phyloP scores from a whole-genome alignment of 768 basidiomycete genomes.

The Tulasnella sp. region DNA sequence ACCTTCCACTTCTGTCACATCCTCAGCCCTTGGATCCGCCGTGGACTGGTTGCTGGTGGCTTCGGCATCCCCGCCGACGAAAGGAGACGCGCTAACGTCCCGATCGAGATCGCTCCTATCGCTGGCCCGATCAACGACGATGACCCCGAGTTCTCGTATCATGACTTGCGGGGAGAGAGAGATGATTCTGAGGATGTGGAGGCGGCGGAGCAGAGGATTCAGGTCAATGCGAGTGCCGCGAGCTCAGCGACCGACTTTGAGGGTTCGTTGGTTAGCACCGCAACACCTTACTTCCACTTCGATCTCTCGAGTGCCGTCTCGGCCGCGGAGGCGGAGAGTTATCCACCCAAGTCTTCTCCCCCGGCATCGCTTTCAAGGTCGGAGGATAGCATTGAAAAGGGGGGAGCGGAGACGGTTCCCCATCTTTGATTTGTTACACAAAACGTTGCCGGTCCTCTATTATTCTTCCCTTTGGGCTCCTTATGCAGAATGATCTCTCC shows the following conservation, averaged over 20 bases:
- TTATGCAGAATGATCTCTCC: too few relatives aligned
- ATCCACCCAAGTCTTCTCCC: too few relatives aligned
- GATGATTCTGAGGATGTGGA: conserved; percentile 1
- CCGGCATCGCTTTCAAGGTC: too few relatives aligned
- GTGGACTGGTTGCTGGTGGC: conserved; percentile 77
- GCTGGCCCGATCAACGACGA: conserved; percentile 14
- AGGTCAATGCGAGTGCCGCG: conserved; percentile 48
- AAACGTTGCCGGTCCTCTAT: too few relatives aligned
- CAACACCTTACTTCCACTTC: conserved; percentile 55
- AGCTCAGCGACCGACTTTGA: conserved; percentile 5
- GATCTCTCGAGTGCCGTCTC: conserved; percentile 63
- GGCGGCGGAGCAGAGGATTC: conserved; percentile 10
- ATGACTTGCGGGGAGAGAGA: conserved; percentile 10
- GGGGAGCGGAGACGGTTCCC: too few relatives aligned
- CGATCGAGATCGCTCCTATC: conserved; percentile 16
- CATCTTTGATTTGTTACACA: too few relatives aligned
- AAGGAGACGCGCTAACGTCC: conserved; percentile 24
- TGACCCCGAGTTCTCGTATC: conserved; percentile 4
- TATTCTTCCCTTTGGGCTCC: too few relatives aligned
- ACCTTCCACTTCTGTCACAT: conserved; percentile 92
- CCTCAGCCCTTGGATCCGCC: conserved; percentile 86
- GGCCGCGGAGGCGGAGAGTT: conserved; percentile 43
- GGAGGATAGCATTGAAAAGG: too few relatives aligned
- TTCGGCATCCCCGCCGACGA: conserved; percentile 54
- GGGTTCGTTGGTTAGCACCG: background rate